Conservation (phyloP, 129 eudicot genomes). For the Centaurea solstitialis region DNA sequence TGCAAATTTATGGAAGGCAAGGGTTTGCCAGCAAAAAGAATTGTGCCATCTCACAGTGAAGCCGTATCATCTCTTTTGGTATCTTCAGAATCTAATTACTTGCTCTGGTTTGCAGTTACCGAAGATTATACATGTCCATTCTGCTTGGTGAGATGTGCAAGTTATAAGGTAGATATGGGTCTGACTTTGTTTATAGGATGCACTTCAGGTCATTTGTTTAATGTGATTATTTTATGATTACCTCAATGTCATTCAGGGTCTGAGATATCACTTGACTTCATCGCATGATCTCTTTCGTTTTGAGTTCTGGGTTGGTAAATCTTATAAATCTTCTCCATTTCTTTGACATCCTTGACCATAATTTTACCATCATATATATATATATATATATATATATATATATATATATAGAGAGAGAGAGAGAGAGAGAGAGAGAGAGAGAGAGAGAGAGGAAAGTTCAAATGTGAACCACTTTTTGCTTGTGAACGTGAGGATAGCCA, state of each 20-base stretch:
- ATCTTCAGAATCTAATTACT: conserved; percentile 12
- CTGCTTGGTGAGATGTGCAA: conserved; percentile 87
- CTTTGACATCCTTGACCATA: background rate
- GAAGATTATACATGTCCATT: conserved; percentile 93
- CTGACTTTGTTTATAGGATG: conserved; percentile 4
- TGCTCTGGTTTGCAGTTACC: conserved; percentile 61
- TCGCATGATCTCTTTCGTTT: conserved; percentile 85
- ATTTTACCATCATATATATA: background rate
- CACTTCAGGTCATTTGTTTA: conserved; percentile 5
- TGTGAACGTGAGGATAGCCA: too few relatives aligned
- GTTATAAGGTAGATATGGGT: conserved; percentile 62
- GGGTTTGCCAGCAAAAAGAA: background rate
- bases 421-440: too few relatives aligned
- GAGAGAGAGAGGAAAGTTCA: too few relatives aligned
- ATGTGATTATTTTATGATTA: background rate
- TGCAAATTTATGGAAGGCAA: background rate
- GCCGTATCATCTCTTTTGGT: conserved; percentile 1
- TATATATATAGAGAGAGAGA: too few relatives aligned
- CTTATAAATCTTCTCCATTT: conserved; percentile 16
- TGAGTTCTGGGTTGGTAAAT: conserved; percentile 85
- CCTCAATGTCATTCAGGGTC: conserved; percentile 52
- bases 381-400: too few relatives aligned
- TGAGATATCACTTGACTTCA: conserved; percentile 71
- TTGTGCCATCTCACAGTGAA: background rate
- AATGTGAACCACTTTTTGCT: too few relatives aligned